Evolutionary conservation across 2,329 filamentous ascomycete species (phyloP), one percentile per base, ranked within the genome.

Genomic region (Trichoderma sp.): DNA sequence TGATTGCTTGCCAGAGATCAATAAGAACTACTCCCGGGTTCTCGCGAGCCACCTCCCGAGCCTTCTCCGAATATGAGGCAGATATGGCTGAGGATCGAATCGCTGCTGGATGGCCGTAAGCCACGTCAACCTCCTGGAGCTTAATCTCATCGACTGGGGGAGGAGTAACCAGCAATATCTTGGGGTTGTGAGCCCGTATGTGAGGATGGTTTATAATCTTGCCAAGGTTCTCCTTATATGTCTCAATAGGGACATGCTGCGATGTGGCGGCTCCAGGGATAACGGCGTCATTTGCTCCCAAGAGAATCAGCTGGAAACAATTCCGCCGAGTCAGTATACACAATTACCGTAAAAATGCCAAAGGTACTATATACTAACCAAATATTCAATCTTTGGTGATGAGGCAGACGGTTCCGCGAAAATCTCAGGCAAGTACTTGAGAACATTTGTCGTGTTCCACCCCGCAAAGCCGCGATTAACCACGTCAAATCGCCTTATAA

Each of bases 201-300:
- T 83, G 82, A 8, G 90, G 87, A 78, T 97, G 92, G 3, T 83
- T 88, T 74, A 96, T 81, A 73, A 98, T 93, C 30, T 82, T 83
- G 71, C 79, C 84, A 59, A 97, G 80, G 76, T 97, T 96, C 67
- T 85, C 80, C 77, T 87, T 89, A 82, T 93, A 98, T 70, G 88
- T 81, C 1, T 90, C 85, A n/a, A 97, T 79, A 0, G 92, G 87
- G 8, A 98, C 87, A 77, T 95, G 89, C 79, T 98, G 96, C 11
- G 83, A 83, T 61, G 87, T 89, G 4, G 83, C 83, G 5, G 85
- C 83, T 46, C 86, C 81, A 4, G 88, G 86, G 4, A 96, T 79
- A 66, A 89, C 89, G 4, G 95, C 90, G 79, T 98, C 96, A 77
- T 99, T 98, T 73, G 96, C 93, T 21, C 96, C 96, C 70, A 97